Evolutionary conservation across 768 basidiomycete genomes (phyloP).

Genomic region (Mycena amicta): DNA sequence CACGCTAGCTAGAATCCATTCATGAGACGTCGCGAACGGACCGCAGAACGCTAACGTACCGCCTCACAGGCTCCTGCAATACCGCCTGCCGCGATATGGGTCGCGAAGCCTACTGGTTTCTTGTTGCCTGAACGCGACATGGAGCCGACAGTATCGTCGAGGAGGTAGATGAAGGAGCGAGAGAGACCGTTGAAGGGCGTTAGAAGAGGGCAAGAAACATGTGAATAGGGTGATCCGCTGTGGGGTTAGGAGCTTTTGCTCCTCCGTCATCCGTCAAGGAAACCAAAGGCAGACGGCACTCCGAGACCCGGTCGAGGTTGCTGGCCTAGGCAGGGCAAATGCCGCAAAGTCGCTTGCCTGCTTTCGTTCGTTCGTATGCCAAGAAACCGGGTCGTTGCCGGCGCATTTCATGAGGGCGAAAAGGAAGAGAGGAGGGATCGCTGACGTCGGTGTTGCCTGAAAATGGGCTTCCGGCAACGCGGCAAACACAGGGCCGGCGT

Average conservation of each 20-base stretch:
- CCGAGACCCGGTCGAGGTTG: background rate
- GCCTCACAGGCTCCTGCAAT: slow-evolving; percentile 94
- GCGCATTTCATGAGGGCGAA: too few species aligned
- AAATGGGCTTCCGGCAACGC: too few species aligned
- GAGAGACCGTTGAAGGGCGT: too few species aligned
- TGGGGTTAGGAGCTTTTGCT: background rate
- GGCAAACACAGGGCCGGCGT: too few species aligned
- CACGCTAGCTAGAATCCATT: slow-evolving; percentile 64
- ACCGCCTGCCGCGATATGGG: slow-evolving; percentile 93
- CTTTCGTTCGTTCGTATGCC: background rate
- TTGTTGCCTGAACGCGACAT: slow-evolving; percentile 65
- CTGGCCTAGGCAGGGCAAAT: background rate
- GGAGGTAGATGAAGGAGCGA: too few species aligned
- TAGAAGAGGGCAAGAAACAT: background rate
- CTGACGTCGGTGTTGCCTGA: too few species aligned
- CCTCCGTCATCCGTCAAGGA: background rate
- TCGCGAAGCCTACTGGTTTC: slow-evolving; percentile 83
- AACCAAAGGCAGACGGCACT: background rate
- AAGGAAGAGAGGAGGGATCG: too few species aligned
- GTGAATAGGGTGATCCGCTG: background rate
- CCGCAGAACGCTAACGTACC: slow-evolving; percentile 47
- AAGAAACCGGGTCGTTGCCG: background rate
- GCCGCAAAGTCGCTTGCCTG: background rate
- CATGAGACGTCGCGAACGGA: too few species aligned
- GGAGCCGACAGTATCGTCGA: too few species aligned